phyloP scores from a whole-genome alignment of 441 rosid genomes.

The Eutrema salsugineum region DNA sequence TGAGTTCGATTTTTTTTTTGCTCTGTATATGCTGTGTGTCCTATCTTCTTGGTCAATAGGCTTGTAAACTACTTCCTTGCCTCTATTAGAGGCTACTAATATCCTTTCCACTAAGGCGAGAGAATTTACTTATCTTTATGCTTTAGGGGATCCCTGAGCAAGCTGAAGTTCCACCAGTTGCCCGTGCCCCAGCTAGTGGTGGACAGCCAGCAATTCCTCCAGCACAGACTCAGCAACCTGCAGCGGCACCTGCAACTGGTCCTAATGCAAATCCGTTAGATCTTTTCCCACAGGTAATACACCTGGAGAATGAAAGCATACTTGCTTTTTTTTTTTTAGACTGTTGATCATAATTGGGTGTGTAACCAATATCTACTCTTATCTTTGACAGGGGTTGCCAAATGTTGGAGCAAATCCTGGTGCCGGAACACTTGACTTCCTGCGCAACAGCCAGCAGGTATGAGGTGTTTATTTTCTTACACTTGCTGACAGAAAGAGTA shows the following conservation, averaged over 20 bases:
- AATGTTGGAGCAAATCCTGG: conserved; percentile 65
- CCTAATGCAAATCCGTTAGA: conserved; percentile 96
- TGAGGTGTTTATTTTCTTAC: background rate
- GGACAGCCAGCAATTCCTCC: conserved; percentile 56
- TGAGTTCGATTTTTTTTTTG: conserved; percentile 27
- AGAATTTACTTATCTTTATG: background rate
- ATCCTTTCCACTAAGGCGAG: background rate
- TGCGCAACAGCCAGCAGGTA: conserved; percentile 92
- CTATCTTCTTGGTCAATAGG: background rate
- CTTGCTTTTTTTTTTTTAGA: background rate
- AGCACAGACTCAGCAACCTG: conserved; percentile 49
- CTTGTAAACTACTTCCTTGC: background rate
- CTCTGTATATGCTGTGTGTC: background rate
- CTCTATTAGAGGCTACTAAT: background rate
- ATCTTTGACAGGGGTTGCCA: conserved; percentile 70
- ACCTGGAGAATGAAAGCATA: background rate
- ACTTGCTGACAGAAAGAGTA: background rate
- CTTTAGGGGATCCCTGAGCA: conserved; percentile 92
- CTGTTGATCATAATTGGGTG: background rate
- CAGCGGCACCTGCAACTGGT: conserved; percentile 51
- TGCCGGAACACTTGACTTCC: conserved; percentile 76
- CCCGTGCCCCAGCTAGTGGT: conserved; percentile 47
- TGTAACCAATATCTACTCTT: background rate
- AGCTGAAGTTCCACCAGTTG: conserved; percentile 72
- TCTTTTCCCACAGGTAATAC: conserved; percentile 88